Percentiles rank a stretch among this genome's conserved stretches.
phyloP scores from a whole-genome alignment of 768 basidiomycete species.

The Lactarius sp. region DNA sequence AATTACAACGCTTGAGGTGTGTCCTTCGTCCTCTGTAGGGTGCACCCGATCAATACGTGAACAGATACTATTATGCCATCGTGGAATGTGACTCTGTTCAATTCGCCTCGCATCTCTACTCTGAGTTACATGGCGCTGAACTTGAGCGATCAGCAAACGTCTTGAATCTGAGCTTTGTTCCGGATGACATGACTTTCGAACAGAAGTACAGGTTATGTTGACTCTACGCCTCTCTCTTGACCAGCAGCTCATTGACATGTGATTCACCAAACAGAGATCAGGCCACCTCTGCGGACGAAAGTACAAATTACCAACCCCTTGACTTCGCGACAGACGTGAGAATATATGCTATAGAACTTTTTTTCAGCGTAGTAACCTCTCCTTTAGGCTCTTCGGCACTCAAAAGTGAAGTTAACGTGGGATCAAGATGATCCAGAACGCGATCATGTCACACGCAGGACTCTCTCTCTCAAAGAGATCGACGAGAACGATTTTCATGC shows the following conservation, averaged over 20 bases:
- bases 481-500: constrained; percentile 86
- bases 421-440: constrained; percentile 95
- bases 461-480: constrained; percentile 76
- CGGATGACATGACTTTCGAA: constrained; percentile 83
- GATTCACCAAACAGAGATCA: constrained; percentile 58
- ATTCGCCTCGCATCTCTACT: constrained; percentile 73
- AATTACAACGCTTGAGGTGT: constrained; percentile 86
- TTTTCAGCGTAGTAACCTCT: neutral
- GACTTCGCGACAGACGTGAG: constrained; percentile 93
- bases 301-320: constrained; percentile 59
- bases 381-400: constrained; percentile 93
- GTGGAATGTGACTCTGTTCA: constrained; percentile 78
- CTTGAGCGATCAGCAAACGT: constrained; percentile 95
- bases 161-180: constrained; percentile 91
- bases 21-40: constrained; percentile 28
- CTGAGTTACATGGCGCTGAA: constrained; percentile 90
- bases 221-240: neutral
- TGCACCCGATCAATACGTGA: constrained; percentile 5
- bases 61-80: constrained; percentile 92
- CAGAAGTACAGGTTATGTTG: constrained; percentile 58
- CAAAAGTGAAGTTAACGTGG: constrained; percentile 97
- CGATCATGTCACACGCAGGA: constrained; percentile 69
- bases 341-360: constrained; percentile 13
- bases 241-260: constrained; percentile 5
- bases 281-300: constrained; percentile 56